phyloP scores from a whole-genome alignment of 2,329 filamentous ascomycete species.

The Hymenoscyphus salicellus region DNA sequence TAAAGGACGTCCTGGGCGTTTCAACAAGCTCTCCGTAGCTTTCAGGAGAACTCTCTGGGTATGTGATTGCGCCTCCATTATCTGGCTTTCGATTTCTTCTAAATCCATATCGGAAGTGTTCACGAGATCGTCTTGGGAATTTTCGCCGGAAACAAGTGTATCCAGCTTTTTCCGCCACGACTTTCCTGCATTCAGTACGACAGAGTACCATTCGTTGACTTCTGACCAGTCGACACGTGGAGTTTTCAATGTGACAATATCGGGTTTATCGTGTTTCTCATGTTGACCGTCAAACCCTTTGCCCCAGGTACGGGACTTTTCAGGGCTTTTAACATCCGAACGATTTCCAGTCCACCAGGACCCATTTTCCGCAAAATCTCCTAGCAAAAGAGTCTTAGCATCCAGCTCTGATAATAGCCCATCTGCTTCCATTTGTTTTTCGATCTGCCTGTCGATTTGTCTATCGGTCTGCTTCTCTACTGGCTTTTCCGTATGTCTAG shows the following conservation, averaged over 20 bases:
- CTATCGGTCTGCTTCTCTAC: conserved; percentile 29
- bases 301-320: conserved; percentile 37
- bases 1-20: conserved; percentile 70
- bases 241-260: conserved; percentile 55
- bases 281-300: conserved; percentile 17
- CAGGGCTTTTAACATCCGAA: conserved; percentile 40
- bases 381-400: conserved; percentile 69
- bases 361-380: conserved; percentile 76
- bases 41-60: conserved; percentile 70
- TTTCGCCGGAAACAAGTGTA: conserved; percentile 41
- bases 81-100: conserved; percentile 48
- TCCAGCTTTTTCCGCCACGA: conserved; percentile 63
- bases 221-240: conserved; percentile 74
- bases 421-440: conserved; percentile 31
- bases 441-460: conserved; percentile 24
- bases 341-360: conserved; percentile 72
- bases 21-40: conserved; percentile 73
- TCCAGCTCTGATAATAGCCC: conserved; percentile 59
- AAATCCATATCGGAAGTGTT: conserved; percentile 29
- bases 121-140: conserved; percentile 20
- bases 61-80: conserved; percentile 64
- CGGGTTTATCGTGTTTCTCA: conserved; percentile 13
- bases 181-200: conserved; percentile 64
- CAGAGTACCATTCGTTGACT: conserved; percentile 70
- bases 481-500: conserved; percentile 13